Evolutionary conservation across 2,329 filamentous ascomycete genomes (phyloP), one percentile per base, ranked within the genome.

Genomic region (Cercospora sojina): DNA sequence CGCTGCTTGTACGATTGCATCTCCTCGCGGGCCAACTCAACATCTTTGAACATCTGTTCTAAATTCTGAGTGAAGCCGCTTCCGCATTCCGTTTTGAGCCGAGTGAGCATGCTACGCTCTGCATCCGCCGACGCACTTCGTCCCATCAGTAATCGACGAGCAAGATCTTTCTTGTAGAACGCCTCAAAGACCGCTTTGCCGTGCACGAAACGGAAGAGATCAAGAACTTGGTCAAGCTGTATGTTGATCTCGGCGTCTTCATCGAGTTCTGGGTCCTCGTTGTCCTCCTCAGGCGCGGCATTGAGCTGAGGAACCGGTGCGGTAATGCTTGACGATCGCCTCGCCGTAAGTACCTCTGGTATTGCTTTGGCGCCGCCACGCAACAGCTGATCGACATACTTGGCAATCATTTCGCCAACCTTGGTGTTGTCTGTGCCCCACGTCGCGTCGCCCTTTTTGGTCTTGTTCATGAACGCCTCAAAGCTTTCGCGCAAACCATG

Each of bases 11-110:
- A 99, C 0, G 90, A 87, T n/a, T 85, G 81, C 90, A 98, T 96
- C 77, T 98, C 94, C 73, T 98, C 95, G 67, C 91, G 90, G 12
- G 91, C 91, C 20, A 97, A 85, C 76, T 97, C 93, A 78, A 98
- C 92, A 75, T 99, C 95, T 78, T 96, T 97, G 83, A 99, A 99
- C 95, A 99, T 99, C 69, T 94, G 92, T 79, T 99, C 96, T 0
- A 99, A 84, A 74, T 99, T 99, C 76, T 97, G 93, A 0, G 95
- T 99, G 77, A 99, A 98, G 72, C 88, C 91, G 13, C 91, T 90
- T 43, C 95, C 95, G 76, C 95, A 99, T 82, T 99, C 95, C 80
- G 89, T 91, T 80, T 95, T 94, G 29, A 99, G 84, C 71, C 96
- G 92, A 27, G 91, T 85, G 57, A 99, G 85, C 95, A 99, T 99